Evolutionary conservation across 805 yeast species (phyloP).

Genomic region (Helenozyma baotianmanensis): DNA sequence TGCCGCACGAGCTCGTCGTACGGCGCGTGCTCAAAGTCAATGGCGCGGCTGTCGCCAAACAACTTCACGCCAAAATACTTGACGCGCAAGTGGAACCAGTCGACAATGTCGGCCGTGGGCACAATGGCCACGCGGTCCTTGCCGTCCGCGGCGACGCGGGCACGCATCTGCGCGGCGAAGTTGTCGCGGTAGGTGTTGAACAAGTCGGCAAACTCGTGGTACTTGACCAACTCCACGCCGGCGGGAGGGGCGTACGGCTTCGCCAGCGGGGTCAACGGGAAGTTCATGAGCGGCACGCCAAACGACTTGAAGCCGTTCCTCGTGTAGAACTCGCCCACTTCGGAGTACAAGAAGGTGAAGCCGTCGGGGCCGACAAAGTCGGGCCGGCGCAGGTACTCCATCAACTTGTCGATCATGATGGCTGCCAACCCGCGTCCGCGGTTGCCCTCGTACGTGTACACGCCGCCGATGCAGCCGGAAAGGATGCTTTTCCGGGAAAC

Average conservation of each 20-base stretch:
- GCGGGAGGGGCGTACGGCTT: background rate
- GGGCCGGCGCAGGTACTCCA: constrained; percentile 20
- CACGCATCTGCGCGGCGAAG: constrained; percentile 15
- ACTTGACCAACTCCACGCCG: constrained; percentile 18
- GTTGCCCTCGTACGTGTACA: constrained; percentile 32
- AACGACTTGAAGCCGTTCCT: constrained; percentile 35
- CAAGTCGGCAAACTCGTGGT: constrained; percentile 26
- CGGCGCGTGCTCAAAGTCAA: constrained; percentile 7
- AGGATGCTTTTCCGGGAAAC: constrained; percentile 17
- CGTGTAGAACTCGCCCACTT: constrained; percentile 40
- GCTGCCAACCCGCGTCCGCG: constrained; percentile 36
- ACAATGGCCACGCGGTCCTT: constrained; percentile 25
- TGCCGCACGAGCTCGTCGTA: constrained; percentile 12
- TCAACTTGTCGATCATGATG: constrained; percentile 36
- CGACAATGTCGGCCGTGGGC: constrained; percentile 25
- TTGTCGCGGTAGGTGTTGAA: constrained; percentile 19
- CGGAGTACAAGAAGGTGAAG: constrained; percentile 36
- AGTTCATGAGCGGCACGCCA: constrained; percentile 28
- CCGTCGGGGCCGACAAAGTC: constrained; percentile 27
- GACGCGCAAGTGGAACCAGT: constrained; percentile 42
- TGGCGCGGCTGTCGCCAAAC: constrained; percentile 4
- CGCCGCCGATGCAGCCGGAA: constrained; percentile 40
- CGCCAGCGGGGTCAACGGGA: constrained; percentile 15
- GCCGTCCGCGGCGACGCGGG: constrained; percentile 24
- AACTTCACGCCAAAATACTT: constrained; percentile 23